A percentile compares a stretch with the other conserved stretches of the same genome.
Conservation (phyloP, 2,329 filamentous ascomycete species). For the Sarocladium strictum region DNA sequence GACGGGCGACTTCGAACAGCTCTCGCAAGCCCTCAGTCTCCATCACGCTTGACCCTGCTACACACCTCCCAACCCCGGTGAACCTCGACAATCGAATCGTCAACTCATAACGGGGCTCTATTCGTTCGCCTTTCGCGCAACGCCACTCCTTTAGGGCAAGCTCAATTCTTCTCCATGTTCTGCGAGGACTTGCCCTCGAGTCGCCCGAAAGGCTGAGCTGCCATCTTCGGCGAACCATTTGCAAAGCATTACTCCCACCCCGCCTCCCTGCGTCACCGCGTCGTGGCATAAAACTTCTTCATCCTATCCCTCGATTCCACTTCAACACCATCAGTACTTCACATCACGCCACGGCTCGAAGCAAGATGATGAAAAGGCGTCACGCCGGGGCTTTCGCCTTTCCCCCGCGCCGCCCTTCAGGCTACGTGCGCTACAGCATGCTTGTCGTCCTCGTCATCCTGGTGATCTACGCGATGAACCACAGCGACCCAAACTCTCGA, state of each 20-base stretch:
- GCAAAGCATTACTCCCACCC: neutral
- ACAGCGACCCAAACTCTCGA: slow-evolving; percentile 5
- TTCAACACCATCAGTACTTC: neutral
- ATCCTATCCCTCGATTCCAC: neutral
- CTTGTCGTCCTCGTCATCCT: slow-evolving; percentile 29
- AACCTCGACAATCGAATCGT: too few species aligned
- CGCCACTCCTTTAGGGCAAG: too few species aligned
- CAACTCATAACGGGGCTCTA: too few species aligned
- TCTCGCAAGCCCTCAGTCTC: too few species aligned
- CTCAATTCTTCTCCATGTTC: neutral
- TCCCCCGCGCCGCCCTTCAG: slow-evolving; percentile 35
- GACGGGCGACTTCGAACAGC: too few species aligned
- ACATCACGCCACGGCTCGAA: neutral
- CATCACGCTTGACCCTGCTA: too few species aligned
- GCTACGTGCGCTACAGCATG: slow-evolving; percentile 35
- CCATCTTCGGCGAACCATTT: neutral
- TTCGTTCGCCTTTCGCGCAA: too few species aligned
- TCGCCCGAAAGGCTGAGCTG: neutral
- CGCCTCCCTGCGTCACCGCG: neutral
- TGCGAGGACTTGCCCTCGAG: neutral
- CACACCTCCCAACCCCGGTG: too few species aligned
- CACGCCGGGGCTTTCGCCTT: slow-evolving; percentile 33
- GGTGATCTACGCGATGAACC: slow-evolving; percentile 19
- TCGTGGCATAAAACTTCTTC: neutral
- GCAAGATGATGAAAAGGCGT: neutral